Evolutionary conservation across 2,329 filamentous ascomycete species (phyloP), one percentile per base, ranked within the genome.

Genomic region (Chaetothyriales sp.): DNA sequence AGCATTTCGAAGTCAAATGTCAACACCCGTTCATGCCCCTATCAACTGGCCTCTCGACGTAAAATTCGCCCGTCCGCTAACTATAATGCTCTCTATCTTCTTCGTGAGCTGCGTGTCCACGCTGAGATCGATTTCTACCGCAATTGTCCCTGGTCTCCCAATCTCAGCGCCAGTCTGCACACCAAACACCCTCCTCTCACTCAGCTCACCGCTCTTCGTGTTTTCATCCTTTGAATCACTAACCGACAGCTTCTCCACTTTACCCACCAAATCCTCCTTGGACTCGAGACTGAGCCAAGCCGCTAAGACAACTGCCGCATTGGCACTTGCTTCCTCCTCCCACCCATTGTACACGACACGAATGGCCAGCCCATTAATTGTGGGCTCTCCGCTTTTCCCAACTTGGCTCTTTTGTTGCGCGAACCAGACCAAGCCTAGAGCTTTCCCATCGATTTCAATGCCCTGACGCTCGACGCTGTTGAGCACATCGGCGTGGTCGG

Each of bases 111-210:
- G 56, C 29, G 52, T 59, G 9, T 63, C 59, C 68, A 9, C 73
- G 74, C 62, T 78, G 73, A 51, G 67, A 65, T 50, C 57, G 15
- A 67, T 64, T 22, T 60, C 62, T 10, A 70, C 61, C 5, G 64
- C 65, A 49, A 70, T 70, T 52, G 69, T 67, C 59, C 66, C 68
- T 6, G 65, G 59, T 57, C 80, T 67, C 5, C 80, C 81, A 77
- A 85, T 83, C 66, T 85, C 81, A 8, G 83, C 78, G 0, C 81
- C 82, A 67, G 85, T 82, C 53, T 76, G 76, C 56, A 85, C 69
- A 52, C 73, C 69, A 57, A 77, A 81, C 50, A 64, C 68, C 45
- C 62, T 57, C 29, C 64, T 64, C 51, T 58, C 64, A 20, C 63
- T 64, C 46, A 57, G 55, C 76, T 69, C 25, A 67, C 76, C 52